phyloP scores from a whole-genome alignment of 169 alveolate species.

The Plasmodium billcollinsi region DNA sequence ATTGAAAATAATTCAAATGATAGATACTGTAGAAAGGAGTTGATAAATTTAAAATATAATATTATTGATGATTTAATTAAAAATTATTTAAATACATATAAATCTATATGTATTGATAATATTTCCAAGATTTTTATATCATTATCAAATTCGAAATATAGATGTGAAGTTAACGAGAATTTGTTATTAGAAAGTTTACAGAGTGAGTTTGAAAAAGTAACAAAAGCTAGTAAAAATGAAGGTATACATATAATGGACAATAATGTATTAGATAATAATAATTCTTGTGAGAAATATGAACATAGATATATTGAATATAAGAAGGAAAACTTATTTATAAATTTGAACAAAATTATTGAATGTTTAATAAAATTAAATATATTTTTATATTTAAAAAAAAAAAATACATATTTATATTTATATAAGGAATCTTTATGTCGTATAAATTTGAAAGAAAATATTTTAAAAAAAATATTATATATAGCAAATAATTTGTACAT shows the following conservation, averaged over 20 bases:
- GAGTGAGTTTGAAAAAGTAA: slow-evolving; percentile 40
- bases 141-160: slow-evolving; percentile 61
- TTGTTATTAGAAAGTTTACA: slow-evolving; percentile 52
- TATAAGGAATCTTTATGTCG: slow-evolving; percentile 38
- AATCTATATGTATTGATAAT: slow-evolving; percentile 52
- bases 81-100: slow-evolving; percentile 55
- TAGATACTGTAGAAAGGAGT: slow-evolving; percentile 61
- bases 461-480: slow-evolving; percentile 55
- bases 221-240: neutral
- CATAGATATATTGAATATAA: slow-evolving; percentile 7
- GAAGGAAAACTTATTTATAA: slow-evolving; percentile 41
- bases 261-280: neutral
- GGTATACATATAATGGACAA: neutral
- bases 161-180: slow-evolving; percentile 37
- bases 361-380: slow-evolving; percentile 73
- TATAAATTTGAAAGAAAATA: slow-evolving; percentile 28
- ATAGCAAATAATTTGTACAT: slow-evolving; percentile 71
- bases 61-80: slow-evolving; percentile 68
- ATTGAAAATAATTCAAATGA: slow-evolving; percentile 49
- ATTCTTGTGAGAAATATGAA: slow-evolving; percentile 35
- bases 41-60: slow-evolving; percentile 46
- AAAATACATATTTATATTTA: slow-evolving; percentile 18
- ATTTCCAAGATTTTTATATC: slow-evolving; percentile 68
- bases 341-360: slow-evolving; percentile 66
- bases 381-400: slow-evolving; percentile 57